Base-by-base conservation (phyloP, 2,329 filamentous ascomycete species). In the Nothophaeocryptopus gaeumannii region DNA sequence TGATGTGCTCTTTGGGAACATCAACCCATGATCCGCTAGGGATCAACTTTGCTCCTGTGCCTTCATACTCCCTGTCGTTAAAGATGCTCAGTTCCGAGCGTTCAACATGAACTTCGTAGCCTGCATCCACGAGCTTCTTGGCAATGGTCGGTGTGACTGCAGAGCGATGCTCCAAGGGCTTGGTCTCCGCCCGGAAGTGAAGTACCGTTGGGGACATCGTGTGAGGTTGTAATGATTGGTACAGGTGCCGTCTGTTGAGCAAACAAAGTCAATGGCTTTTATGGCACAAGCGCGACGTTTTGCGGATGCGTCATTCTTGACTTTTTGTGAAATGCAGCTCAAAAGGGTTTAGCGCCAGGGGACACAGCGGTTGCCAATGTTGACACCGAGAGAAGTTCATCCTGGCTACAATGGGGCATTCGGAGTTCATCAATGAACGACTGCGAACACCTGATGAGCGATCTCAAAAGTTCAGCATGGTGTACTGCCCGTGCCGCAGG, bases 91-190 rank as follows among this genome's bases (percentile, higher is more conserved):
- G 58, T 34, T 62, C 62, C 33, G 67, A 69, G 20, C 63, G 62
- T 55, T 73, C 71, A 35, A 73, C 67, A 38, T 71, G 69, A 53
- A 73, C 61, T 2, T 56, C 63, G 53, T 71, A 73, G 46, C 70
- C 70, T 15, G 67, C 68, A 13, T 70, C 67, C 39, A 72, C 61
- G n/a, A 73, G 63, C 50, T 70, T 64, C 57, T 68, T 70, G 35
- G 70, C 68, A 36, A 70, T 68, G 12, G 63, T 60, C 7, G 70
- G 70, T 15, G 68, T 68, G 54, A 70, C 61, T 20, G 66, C 63
- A n/a, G 66, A 62, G 37, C 67, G 65, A 55, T 70, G 66, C 57
- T 70, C 67, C 29, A 70, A 58, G 3, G 68, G 65, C 60, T 70
- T 70, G 35, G 63, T 67, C 63, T 70, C 65, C 7, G 65, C 65